Evolutionary conservation across 2,329 filamentous ascomycete species (phyloP).

Genomic region (Corynespora cassiicola): DNA sequence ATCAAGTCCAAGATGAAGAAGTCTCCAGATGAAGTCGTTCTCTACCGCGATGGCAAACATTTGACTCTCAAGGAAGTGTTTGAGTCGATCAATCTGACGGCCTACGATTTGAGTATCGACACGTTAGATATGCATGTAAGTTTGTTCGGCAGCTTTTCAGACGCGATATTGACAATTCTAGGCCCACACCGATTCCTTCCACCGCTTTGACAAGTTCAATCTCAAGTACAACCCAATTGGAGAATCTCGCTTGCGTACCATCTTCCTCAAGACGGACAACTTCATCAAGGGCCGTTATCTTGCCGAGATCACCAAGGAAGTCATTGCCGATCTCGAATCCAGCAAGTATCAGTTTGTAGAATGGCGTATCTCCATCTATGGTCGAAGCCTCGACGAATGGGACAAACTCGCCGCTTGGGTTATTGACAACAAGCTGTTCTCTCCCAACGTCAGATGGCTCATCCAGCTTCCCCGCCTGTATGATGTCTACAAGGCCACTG

Average conservation of each 20-base stretch:
- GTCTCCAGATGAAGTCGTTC: constrained; percentile 88
- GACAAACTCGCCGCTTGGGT: constrained; percentile 98
- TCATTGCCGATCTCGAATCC: constrained; percentile 94
- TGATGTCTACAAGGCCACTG: constrained; percentile 91
- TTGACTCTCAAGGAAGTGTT: constrained; percentile 93
- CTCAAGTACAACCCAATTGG: constrained; percentile 98
- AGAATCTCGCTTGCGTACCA: constrained; percentile 93
- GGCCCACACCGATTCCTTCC: constrained; percentile 97
- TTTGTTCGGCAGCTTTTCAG: constrained; percentile 21
- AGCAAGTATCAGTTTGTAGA: constrained; percentile 99
- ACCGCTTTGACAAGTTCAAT: constrained; percentile 99
- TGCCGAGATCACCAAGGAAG: constrained; percentile 97
- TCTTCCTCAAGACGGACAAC: constrained; percentile 98
- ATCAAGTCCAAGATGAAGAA: constrained; percentile 99
- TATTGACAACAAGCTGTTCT: constrained; percentile 96
- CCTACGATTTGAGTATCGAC: constrained; percentile 97
- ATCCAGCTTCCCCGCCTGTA: constrained; percentile 94
- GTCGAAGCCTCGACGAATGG: constrained; percentile 91
- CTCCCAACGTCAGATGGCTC: constrained; percentile 96
- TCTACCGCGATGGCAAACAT: constrained; percentile 90
- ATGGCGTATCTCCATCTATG: constrained; percentile 98
- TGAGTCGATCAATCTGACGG: constrained; percentile 94
- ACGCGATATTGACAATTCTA: constrained; percentile 39
- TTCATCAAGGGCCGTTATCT: constrained; percentile 95
- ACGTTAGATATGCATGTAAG: constrained; percentile 97